Evolutionary conservation across 1,284 basidiomycete species (phyloP), one percentile per base, ranked within the genome.

Genomic region (Trichosporon ovoides): DNA sequence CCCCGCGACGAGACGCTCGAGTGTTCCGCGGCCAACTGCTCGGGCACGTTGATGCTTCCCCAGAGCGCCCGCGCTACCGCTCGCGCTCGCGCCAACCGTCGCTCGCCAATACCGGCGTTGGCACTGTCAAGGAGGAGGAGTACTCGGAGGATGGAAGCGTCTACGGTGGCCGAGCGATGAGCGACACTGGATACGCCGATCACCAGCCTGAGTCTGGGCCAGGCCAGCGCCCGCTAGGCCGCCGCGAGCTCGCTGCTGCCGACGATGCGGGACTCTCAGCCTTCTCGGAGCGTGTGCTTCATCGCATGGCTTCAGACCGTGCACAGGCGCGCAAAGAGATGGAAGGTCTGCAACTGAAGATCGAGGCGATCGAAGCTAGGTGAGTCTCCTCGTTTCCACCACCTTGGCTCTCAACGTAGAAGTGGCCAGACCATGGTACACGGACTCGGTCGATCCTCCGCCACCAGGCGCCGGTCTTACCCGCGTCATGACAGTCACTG

Each of bases 1-100:
- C 43, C 6, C 61, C 61, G 19, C 61, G 61, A n/a, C 58, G 61
- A 33, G 34, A 31, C 1, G 61, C 61, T 22, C 58, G 61, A 33
- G 58, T 63, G 16, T 57, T 55, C 43, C 58, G 61, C 46, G 53
- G 55, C 28, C 55, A 62, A 40, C 48, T 62, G 11, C 61, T 62
- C 9, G 61, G 61, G 2, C 57, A 58, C 33, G 49, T 58, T 33
- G 57, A 59, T 7, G 51, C 53, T n/a, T 59, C 59, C 5, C 55
- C 60, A 20, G 54, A 53, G 34, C 58, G 46, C n/a, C 38, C n/a
- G 14, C 46, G 58, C 37, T 60, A 57, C 50, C 61, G 61, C 50
- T 60, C 61, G 20, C 55, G 56, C 33, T 58, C 61, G 50, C 52
- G 61, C 9, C 43, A 50, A 16, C 59, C 59, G 22, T 24, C 19